phyloP scores from a whole-genome alignment of 352 stramenopile species.

The Peronospora destructor region DNA sequence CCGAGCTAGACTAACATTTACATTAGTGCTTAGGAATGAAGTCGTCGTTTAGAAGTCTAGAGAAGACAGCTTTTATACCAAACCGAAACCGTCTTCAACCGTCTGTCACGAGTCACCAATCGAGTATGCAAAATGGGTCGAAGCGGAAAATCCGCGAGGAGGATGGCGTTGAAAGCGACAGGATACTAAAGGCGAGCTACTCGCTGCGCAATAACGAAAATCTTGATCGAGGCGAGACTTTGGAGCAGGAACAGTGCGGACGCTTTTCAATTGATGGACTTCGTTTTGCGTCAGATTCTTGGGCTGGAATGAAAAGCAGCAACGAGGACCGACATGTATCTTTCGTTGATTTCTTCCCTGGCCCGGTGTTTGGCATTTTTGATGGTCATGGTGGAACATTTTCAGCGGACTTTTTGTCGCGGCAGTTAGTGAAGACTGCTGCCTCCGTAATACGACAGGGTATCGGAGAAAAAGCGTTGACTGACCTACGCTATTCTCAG shows the following conservation, averaged over 20 bases:
- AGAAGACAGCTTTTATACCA: conserved; percentile 1
- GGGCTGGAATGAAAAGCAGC: conserved; percentile 40
- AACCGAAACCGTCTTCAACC: conserved; percentile 1
- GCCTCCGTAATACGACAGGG: conserved; percentile 23
- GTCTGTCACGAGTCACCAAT: conserved; percentile 10
- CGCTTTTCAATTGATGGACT: conserved; percentile 26
- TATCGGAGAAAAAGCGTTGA: conserved; percentile 20
- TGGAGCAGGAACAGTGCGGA: not conserved
- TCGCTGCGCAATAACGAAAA: not conserved
- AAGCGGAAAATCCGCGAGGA: conserved; percentile 32
- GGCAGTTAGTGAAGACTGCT: conserved; percentile 38
- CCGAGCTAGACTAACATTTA: conserved; percentile 6
- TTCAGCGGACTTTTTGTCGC: conserved; percentile 38
- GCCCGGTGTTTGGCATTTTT: conserved; percentile 49
- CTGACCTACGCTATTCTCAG: conserved; percentile 14
- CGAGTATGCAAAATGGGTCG: conserved; percentile 6
- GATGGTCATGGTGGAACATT: conserved; percentile 56
- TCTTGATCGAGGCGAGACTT: not conserved
- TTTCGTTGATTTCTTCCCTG: conserved; percentile 31
- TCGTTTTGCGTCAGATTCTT: conserved; percentile 48
- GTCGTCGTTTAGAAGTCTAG: not conserved
- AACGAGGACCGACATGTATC: conserved; percentile 55
- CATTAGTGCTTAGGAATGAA: conserved; percentile 11
- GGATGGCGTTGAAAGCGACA: conserved; percentile 14
- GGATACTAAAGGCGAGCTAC: conserved; percentile 4